Evolutionary conservation across 1,139 yeast species (phyloP).

Genomic region (Candida anutae): DNA sequence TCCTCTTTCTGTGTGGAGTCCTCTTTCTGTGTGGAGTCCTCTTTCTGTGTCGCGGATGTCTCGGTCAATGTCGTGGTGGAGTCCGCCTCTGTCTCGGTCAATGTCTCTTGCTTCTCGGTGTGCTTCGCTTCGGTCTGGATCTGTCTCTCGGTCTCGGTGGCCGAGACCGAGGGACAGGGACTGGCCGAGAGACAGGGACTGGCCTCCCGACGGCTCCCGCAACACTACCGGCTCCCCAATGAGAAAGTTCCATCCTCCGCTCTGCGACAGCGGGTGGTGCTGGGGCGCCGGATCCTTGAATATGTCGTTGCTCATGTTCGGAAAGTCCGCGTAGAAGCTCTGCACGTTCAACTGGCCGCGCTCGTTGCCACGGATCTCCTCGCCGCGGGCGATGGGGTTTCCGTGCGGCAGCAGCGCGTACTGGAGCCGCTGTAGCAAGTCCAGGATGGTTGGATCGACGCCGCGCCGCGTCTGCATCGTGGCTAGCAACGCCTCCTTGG

Average conservation of each 20-base stretch:
- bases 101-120: too few relatives aligned
- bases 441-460: constrained; percentile 48
- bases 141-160: too few relatives aligned
- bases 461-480: constrained; percentile 32
- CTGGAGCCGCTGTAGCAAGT: constrained; percentile 42
- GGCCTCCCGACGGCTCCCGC: too few relatives aligned
- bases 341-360: constrained; percentile 40
- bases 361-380: constrained; percentile 29
- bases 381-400: constrained; percentile 33
- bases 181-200: too few relatives aligned
- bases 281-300: constrained; percentile 13
- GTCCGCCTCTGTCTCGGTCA: too few relatives aligned
- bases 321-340: constrained; percentile 35
- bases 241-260: constrained; percentile 31
- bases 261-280: constrained; percentile 5
- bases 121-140: too few relatives aligned
- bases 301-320: constrained; percentile 36
- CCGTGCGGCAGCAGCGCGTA: constrained; percentile 49
- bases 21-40: not conserved
- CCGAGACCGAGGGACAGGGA: too few relatives aligned
- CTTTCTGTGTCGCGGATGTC: too few relatives aligned
- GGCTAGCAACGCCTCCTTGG: constrained; percentile 41
- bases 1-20: too few relatives aligned
- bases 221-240: constrained; percentile 19
- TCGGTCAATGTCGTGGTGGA: too few relatives aligned